A percentile compares a stretch with the other conserved stretches of the same genome.
These are phyloP conservation scores for Tanacetum coccineum DNA, from an alignment of 129 eudicot genomes.

Conservation along the genomic window DNA sequence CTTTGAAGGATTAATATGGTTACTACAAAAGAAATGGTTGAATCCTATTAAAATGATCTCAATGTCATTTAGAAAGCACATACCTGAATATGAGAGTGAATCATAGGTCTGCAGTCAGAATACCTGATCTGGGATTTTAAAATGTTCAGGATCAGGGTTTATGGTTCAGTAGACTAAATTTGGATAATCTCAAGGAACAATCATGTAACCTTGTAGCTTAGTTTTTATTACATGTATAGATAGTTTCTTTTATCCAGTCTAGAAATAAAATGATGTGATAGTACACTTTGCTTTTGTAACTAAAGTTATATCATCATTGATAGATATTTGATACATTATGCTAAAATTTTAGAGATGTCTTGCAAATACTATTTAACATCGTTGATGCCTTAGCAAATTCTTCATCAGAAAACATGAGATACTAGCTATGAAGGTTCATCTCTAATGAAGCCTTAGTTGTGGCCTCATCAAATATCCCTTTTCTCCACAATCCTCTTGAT, in stretches of 20 bases:
- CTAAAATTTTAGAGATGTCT: conserved; percentile 92
- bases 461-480: conserved; percentile 88
- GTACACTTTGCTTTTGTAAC: neutral
- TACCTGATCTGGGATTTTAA: neutral
- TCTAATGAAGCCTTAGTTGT: too few species aligned
- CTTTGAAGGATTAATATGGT: neutral
- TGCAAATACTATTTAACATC: conserved; percentile 75
- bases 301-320: conserved; percentile 11
- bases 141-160: too few species aligned
- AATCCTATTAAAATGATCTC: neutral
- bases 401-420: too few species aligned
- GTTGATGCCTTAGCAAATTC: too few species aligned
- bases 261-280: neutral
- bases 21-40: neutral
- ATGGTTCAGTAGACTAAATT: neutral
- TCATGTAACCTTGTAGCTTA: conserved; percentile 4
- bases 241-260: neutral
- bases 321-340: conserved; percentile 95
- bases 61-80: neutral
- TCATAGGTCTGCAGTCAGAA: neutral
- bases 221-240: conserved; percentile 2
- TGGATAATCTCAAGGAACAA: neutral
- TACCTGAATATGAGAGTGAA: neutral
- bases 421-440: too few species aligned
- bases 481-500: neutral